Conservation (phyloP, 2,329 filamentous ascomycete genomes). For the Ophiocordyceps camponoti-floridani region DNA sequence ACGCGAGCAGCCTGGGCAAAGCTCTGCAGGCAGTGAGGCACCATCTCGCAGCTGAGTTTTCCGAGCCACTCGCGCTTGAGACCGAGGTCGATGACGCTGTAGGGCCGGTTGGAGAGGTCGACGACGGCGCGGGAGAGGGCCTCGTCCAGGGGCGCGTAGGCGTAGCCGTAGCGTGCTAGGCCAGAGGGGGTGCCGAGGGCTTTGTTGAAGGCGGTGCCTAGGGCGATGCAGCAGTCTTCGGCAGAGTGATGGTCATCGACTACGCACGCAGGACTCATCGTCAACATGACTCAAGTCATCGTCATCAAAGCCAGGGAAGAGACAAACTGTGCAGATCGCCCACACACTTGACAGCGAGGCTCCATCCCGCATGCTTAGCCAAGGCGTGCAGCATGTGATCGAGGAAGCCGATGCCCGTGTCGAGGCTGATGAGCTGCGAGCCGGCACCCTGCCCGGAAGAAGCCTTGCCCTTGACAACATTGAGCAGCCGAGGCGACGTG, state of each 20-base stretch:
- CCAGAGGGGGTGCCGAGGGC: slow-evolving; percentile 65
- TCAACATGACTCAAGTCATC: too few relatives aligned
- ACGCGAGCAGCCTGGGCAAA: slow-evolving; percentile 82
- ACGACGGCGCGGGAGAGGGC: slow-evolving; percentile 85
- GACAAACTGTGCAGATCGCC: slow-evolving; percentile 71
- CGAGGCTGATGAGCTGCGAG: slow-evolving; percentile 70
- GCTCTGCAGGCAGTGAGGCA: slow-evolving; percentile 86
- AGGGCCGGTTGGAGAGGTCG: slow-evolving; percentile 86
- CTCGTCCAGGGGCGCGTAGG: slow-evolving; percentile 89
- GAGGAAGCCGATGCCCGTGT: slow-evolving; percentile 91
- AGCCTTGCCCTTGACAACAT: slow-evolving; percentile 6
- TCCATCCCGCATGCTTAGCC: slow-evolving; percentile 93
- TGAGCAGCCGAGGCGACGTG: slow-evolving; percentile 36
- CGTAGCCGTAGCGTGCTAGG: slow-evolving; percentile 77
- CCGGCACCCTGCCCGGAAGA: slow-evolving; percentile 52
- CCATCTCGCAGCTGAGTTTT: slow-evolving; percentile 87
- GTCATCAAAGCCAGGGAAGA: too few relatives aligned
- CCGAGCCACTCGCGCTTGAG: slow-evolving; percentile 86
- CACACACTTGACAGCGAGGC: slow-evolving; percentile 61
- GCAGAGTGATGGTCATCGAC: slow-evolving; percentile 98
- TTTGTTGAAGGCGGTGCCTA: slow-evolving; percentile 68
- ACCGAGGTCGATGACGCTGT: slow-evolving; percentile 64
- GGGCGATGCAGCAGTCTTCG: slow-evolving; percentile 84
- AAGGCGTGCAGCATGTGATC: slow-evolving; percentile 98
- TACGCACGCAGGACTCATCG: slow-evolving; percentile 13